Base-by-base conservation (phyloP, 148 eudicot genomes). In the Rhododendron vialii region DNA sequence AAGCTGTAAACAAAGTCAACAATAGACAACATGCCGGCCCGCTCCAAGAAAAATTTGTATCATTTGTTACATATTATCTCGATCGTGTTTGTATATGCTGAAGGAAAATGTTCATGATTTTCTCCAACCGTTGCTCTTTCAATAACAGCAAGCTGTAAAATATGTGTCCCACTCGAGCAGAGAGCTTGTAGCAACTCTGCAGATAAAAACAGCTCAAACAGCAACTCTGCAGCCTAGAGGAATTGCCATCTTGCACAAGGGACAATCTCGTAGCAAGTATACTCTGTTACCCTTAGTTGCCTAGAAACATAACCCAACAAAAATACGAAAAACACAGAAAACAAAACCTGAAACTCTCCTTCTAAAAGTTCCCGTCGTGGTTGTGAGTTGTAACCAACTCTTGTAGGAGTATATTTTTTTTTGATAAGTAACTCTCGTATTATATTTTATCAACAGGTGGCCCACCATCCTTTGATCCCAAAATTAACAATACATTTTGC, bases 401-500 rank as follows among this genome's bases (percentile, higher is more conserved):
- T 76, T 1, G 18, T 30, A 38, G 41, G 18, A 36, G 38, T 36
- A 38, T 41, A 5, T 41, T 5, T 41, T 5, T 41, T 41, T 41
- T 41, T 41, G 45, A 41, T 41, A 41, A 41, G 45, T 41, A 41
- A 41, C 45, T 41, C 77, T 76, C 1, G 18, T 30, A 38, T 38
- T 36, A 36, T 36, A 76, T 41, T 76, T 18, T 76, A 36, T 76
- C 79, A 76, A 76, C 26, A 47, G 10, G 71, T 82, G 63, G 86
- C 45, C 59, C 84, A 30, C 84, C 75, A 55, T 79, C 61, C 78
- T 51, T 48, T 67, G 84, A 74, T 84, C 79, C 67, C 38, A 84
- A 48, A 81, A 83, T 6, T 77, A n/a, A 83, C 82, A 81, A 74
- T 26, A 86, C 28, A 71, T 83, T 83, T 67, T 67, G 38, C 57